These are phyloP conservation scores for Leccinum subgranulosum DNA, from an alignment of 768 basidiomycete genomes.

Conservation along the genomic window DNA sequence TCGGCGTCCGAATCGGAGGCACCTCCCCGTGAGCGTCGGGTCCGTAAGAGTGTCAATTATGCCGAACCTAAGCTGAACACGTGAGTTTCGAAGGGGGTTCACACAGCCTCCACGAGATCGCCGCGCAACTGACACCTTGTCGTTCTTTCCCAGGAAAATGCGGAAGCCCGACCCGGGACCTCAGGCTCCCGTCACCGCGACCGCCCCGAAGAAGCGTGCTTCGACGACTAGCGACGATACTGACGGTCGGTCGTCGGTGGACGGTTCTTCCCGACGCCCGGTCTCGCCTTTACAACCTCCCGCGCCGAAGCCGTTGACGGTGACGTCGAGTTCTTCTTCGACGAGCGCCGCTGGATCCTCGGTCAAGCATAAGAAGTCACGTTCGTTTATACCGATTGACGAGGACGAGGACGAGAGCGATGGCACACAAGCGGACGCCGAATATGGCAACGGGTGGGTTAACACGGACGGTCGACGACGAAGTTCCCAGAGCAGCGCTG, in stretches of 20 bases:
- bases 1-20: conserved; percentile 33
- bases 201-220: conserved; percentile 43
- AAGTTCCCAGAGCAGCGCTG: conserved; percentile 24
- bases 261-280: conserved; percentile 32
- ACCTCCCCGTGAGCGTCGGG: conserved; percentile 45
- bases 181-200: conserved; percentile 29
- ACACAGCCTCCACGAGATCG: not conserved
- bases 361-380: conserved; percentile 53
- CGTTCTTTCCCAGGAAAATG: conserved; percentile 63
- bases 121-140: conserved; percentile 6
- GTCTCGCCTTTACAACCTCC: conserved; percentile 29
- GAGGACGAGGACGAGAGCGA: conserved; percentile 60
- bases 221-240: conserved; percentile 38
- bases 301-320: conserved; percentile 36
- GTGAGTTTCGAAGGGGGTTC: conserved; percentile 41
- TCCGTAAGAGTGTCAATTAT: conserved; percentile 81
- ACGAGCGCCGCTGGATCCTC: conserved; percentile 19
- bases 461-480: conserved; percentile 58
- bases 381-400: conserved; percentile 41
- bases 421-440: conserved; percentile 69
- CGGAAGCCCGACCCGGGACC: conserved; percentile 70
- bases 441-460: conserved; percentile 55
- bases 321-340: conserved; percentile 33
- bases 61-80: conserved; percentile 87
- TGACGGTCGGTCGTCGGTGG: conserved; percentile 40